Base-by-base conservation (phyloP, 768 basidiomycete species). In the Lanmaoa pseudosensibilis region DNA sequence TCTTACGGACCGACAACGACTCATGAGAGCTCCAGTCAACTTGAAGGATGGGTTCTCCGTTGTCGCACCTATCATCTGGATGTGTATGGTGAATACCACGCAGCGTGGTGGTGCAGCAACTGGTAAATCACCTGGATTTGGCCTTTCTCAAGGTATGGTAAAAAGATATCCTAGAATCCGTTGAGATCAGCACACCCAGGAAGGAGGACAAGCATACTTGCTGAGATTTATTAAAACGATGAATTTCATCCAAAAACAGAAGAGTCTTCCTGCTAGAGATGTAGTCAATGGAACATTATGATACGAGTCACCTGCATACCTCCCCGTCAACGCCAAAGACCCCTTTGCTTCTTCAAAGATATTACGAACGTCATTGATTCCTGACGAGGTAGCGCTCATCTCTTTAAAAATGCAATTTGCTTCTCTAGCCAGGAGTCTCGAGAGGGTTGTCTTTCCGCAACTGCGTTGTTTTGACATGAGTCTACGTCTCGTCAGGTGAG, bases 11-110 rank as follows among this genome's bases (percentile, higher is more conserved):
- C 89, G 81, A 71, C 90, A 92, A 43, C 90, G 83, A 65, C 86
- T 87, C 32, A 92, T 73, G 30, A 92, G 75, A 12, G 90, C 85
- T 33, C 83, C 78, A 18, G 85, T 89, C 33, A 92, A 69, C 61
- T 88, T 90, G 75, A 94, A 94, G 0, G 89, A 91, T 1, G 92
- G 92, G 59, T 94, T 94, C 70, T 94, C 92, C 1, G 92, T 94
- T 4, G 92, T 94, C 1, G 92, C 90, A 27, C 90, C 90, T 63
- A 92, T 82, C 30, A 92, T 74, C 83, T 87, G 15, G 36, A 18
- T 19, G 16, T 15, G 19, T 23, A 34, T 30, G 33, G 34, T 58
- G 40, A 54, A 11, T 12, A 38, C 44, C 32, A 27, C 38, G 23
- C 47, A 53, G 49, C 49, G n/a, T 51, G 36, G 54, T 34, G 41